Conservation (phyloP, 352 stramenopile genomes). For the Phytopythium mirpurense region DNA sequence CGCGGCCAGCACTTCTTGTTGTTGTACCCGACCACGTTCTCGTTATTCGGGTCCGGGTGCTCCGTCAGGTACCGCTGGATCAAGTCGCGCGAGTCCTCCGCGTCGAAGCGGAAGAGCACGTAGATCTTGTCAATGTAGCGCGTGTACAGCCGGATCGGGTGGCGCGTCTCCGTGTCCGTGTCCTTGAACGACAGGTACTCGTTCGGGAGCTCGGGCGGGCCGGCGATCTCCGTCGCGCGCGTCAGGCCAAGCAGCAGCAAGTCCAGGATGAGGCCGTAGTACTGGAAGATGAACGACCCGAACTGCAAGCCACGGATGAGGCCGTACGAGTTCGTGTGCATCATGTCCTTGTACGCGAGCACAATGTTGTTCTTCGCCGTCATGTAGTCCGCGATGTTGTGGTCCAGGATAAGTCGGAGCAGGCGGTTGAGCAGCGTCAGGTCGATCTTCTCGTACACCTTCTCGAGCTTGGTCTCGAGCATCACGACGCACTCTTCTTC, state of each 20-base stretch:
- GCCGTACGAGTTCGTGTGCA: slow-evolving; percentile 99
- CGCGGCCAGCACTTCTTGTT: slow-evolving; percentile 99
- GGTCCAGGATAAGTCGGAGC: slow-evolving; percentile 98
- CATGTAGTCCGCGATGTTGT: slow-evolving; percentile 99
- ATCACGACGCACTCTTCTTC: slow-evolving; percentile 99
- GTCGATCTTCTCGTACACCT: slow-evolving; percentile 99
- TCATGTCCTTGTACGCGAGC: slow-evolving; percentile 99
- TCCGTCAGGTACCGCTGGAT: slow-evolving; percentile 99
- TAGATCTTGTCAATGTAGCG: slow-evolving; percentile 99
- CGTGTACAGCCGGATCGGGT: slow-evolving; percentile 99
- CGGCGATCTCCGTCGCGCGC: slow-evolving; percentile 97
- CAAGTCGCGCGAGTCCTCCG: slow-evolving; percentile 97
- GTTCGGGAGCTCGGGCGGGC: slow-evolving; percentile 96
- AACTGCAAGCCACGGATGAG: slow-evolving; percentile 99
- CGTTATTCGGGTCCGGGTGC: slow-evolving; percentile 99
- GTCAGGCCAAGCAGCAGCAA: slow-evolving; percentile 97
- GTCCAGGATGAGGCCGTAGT: slow-evolving; percentile 99
- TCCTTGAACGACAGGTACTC: slow-evolving; percentile 99
- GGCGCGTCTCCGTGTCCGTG: slow-evolving; percentile 94
- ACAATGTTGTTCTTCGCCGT: slow-evolving; percentile 99
- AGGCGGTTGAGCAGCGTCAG: slow-evolving; percentile 98
- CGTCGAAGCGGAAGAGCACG: slow-evolving; percentile 98
- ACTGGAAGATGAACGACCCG: slow-evolving; percentile 97
- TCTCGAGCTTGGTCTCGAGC: slow-evolving; percentile 98
- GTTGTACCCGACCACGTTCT: slow-evolving; percentile 99